Conservation (phyloP, 106 monocot genomes). For the Platanthera guangdongensis region DNA sequence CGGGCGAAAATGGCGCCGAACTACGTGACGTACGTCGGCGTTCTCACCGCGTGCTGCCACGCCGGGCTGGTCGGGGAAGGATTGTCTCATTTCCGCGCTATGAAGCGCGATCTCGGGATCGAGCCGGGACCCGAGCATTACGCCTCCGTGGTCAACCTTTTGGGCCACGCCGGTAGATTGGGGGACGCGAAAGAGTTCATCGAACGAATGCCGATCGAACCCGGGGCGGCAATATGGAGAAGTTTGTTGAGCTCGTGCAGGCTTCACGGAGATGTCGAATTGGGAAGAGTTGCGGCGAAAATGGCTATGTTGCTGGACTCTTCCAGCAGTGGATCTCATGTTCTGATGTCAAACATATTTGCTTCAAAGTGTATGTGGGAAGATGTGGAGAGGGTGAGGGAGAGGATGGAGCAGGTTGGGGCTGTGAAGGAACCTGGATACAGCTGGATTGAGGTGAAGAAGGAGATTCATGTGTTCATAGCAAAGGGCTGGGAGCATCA, state of each 20-base stretch:
- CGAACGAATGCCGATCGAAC: constrained; percentile 51
- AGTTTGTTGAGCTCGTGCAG: constrained; percentile 63
- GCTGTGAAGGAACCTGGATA: constrained; percentile 49
- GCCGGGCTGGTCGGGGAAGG: constrained; percentile 73
- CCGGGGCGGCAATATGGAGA: constrained; percentile 60
- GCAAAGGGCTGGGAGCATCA: constrained; percentile 34
- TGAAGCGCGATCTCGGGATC: constrained; percentile 47
- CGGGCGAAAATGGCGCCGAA: constrained; percentile 39
- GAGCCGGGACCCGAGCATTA: constrained; percentile 79
- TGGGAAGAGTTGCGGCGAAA: constrained; percentile 72
- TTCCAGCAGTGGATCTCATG: constrained; percentile 53
- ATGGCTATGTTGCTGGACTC: constrained; percentile 43
- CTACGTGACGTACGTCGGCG: constrained; percentile 73
- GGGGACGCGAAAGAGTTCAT: constrained; percentile 61
- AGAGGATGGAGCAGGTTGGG: constrained; percentile 29
- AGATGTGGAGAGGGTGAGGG: constrained; percentile 50
- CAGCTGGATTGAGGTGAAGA: constrained; percentile 52
- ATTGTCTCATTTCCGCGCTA: constrained; percentile 44
- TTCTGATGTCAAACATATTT: constrained; percentile 76
- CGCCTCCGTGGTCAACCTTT: constrained; percentile 61
- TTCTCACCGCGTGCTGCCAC: constrained; percentile 74
- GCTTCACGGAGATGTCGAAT: constrained; percentile 45
- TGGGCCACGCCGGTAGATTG: constrained; percentile 65
- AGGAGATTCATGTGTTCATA: constrained; percentile 41
- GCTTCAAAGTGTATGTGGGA: constrained; percentile 76